These are phyloP conservation scores for Aspergillus spinulosporus DNA, from an alignment of 2,329 filamentous ascomycete genomes.

Conservation along the genomic window DNA sequence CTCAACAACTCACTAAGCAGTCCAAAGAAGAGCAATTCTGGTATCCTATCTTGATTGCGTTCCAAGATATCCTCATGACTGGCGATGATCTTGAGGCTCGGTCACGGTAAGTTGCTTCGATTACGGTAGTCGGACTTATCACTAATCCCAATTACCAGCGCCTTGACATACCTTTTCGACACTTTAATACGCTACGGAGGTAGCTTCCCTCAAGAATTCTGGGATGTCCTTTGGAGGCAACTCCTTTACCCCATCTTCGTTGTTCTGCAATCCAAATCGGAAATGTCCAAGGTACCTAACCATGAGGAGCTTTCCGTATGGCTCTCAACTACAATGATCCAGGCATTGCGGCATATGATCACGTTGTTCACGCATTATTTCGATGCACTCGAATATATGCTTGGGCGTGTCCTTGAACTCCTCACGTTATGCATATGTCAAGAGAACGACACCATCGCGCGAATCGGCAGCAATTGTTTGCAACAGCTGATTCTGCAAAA, in stretches of 20 bases:
- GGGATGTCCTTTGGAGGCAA: constrained; percentile 97
- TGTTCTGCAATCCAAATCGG: constrained; percentile 91
- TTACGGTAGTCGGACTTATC: constrained; percentile 6
- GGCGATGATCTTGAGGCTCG: constrained; percentile 97
- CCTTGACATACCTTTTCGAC: constrained; percentile 95
- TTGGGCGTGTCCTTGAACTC: constrained; percentile 93
- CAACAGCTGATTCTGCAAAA: constrained; percentile 97
- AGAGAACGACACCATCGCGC: constrained; percentile 96
- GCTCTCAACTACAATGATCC: constrained; percentile 99
- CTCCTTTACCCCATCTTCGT: constrained; percentile 98
- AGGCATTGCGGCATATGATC: constrained; percentile 97
- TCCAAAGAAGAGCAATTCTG: constrained; percentile 96
- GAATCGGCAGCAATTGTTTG: constrained; percentile 96
- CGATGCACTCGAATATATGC: constrained; percentile 92
- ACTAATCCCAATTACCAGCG: constrained; percentile 45
- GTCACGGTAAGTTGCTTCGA: constrained; percentile 52
- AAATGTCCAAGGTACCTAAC: constrained; percentile 92
- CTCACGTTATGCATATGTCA: constrained; percentile 96
- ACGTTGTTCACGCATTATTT: constrained; percentile 99
- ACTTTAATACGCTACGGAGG: constrained; percentile 86
- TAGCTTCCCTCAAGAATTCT: constrained; percentile 90
- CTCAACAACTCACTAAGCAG: constrained; percentile 70
- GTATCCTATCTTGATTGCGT: constrained; percentile 97
- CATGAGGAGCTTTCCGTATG: constrained; percentile 97
- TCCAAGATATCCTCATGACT: constrained; percentile 98